These are phyloP conservation scores for Rosa hybrid DNA, from an alignment of 331 rosid genomes.

Conservation along the genomic window DNA sequence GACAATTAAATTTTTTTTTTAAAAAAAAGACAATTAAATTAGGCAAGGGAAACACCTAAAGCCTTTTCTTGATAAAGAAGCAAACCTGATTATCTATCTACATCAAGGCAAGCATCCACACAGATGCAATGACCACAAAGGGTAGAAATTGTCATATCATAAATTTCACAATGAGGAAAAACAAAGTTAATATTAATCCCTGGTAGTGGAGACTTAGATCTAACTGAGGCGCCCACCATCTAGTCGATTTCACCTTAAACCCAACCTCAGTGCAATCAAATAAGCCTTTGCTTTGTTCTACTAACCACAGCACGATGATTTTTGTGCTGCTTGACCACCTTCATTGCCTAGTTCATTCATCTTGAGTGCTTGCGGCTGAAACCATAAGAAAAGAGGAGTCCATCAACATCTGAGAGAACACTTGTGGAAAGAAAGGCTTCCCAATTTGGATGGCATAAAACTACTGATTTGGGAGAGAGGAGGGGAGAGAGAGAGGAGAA, in stretches of 20 bases:
- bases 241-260: slow-evolving; percentile 32
- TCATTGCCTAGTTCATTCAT: slow-evolving; percentile 55
- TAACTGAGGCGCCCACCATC: background rate
- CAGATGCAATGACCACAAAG: slow-evolving; percentile 24
- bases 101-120: slow-evolving; percentile 26
- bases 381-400: slow-evolving; percentile 24
- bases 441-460: slow-evolving; percentile 2
- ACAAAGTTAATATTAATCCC: slow-evolving; percentile 17
- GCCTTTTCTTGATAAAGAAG: slow-evolving; percentile 7
- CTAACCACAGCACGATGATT: slow-evolving; percentile 72
- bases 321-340: slow-evolving; percentile 52
- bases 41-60: background rate
- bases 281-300: slow-evolving; percentile 30
- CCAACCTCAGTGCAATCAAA: slow-evolving; percentile 24
- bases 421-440: background rate
- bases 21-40: background rate
- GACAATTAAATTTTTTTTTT: background rate
- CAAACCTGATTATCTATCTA: slow-evolving; percentile 36
- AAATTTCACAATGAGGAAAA: background rate
- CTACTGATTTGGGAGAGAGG: background rate
- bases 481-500: too few species aligned
- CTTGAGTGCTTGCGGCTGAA: slow-evolving; percentile 72
- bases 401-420: slow-evolving; percentile 21
- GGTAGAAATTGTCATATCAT: slow-evolving; percentile 8
- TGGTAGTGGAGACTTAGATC: slow-evolving; percentile 27